A percentile compares a stretch with the other conserved stretches of the same genome.
Conservation (phyloP, 2,329 filamentous ascomycete genomes). For the Didymella pinodella region DNA sequence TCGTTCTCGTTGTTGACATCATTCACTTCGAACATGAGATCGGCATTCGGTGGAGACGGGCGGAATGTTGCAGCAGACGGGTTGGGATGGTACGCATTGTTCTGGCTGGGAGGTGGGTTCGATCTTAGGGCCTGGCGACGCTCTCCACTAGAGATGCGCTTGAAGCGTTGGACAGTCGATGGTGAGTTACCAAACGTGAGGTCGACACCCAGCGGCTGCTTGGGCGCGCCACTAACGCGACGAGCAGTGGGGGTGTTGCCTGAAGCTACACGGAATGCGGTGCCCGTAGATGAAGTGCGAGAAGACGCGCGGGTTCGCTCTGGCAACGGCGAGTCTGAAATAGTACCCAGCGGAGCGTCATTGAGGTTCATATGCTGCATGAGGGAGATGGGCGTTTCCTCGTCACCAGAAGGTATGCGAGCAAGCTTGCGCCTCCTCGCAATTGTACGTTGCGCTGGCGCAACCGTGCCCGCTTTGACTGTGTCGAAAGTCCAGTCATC, state of each 20-base stretch:
- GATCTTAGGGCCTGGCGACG: conserved; percentile 43
- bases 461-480: conserved; percentile 74
- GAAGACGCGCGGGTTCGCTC: conserved; percentile 41
- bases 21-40: conserved; percentile 66
- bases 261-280: conserved; percentile 47
- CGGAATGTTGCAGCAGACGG: conserved; percentile 50
- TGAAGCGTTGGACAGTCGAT: conserved; percentile 91
- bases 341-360: conserved; percentile 52
- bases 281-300: conserved; percentile 51
- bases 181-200: conserved; percentile 93
- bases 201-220: conserved; percentile 84
- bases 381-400: conserved; percentile 44
- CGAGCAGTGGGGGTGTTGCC: conserved; percentile 54
- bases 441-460: conserved; percentile 57
- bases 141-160: conserved; percentile 77
- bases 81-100: conserved; percentile 45
- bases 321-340: conserved; percentile 49
- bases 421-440: conserved; percentile 58
- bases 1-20: conserved; percentile 69
- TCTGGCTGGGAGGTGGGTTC: conserved; percentile 34
- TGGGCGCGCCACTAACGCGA: conserved; percentile 56
- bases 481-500: conserved; percentile 98
- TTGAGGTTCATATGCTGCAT: conserved; percentile 56
- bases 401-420: conserved; percentile 53
- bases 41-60: conserved; percentile 45